Conservation (phyloP, 352 stramenopile genomes). For the Phytopythium ostracodes region DNA sequence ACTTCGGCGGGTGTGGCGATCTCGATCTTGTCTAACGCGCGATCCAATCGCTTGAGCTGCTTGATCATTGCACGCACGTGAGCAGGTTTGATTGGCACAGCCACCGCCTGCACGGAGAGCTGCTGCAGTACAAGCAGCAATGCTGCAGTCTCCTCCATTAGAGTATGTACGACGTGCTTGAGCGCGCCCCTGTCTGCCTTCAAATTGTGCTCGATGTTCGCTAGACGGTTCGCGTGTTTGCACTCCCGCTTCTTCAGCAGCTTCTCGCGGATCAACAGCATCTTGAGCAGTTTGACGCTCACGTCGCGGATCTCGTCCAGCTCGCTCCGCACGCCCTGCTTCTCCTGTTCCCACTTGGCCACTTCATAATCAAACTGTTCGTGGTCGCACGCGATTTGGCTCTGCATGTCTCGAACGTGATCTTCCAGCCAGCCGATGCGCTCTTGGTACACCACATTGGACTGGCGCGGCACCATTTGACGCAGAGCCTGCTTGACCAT, state of each 20-base stretch:
- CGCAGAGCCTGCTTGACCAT: background rate
- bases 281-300: slow-evolving; percentile 64
- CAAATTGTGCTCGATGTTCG: slow-evolving; percentile 18
- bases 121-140: slow-evolving; percentile 48
- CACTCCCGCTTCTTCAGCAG: slow-evolving; percentile 53
- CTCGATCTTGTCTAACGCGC: background rate
- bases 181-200: slow-evolving; percentile 11
- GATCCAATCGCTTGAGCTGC: slow-evolving; percentile 30
- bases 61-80: slow-evolving; percentile 45
- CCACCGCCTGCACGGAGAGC: slow-evolving; percentile 18
- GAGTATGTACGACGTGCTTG: slow-evolving; percentile 18
- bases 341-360: slow-evolving; percentile 50
- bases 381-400: slow-evolving; percentile 60
- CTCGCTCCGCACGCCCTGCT: slow-evolving; percentile 38
- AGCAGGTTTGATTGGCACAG: slow-evolving; percentile 36
- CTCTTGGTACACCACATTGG: slow-evolving; percentile 31
- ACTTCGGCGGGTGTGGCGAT: background rate
- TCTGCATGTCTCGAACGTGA: slow-evolving; percentile 40
- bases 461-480: slow-evolving; percentile 5
- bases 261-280: slow-evolving; percentile 62
- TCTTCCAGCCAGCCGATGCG: slow-evolving; percentile 45
- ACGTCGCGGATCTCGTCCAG: slow-evolving; percentile 56
- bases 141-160: slow-evolving; percentile 48
- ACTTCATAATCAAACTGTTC: slow-evolving; percentile 65
- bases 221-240: slow-evolving; percentile 11